phyloP scores from a whole-genome alignment of 257 asterid species.

The Nicotiana attenuata region DNA sequence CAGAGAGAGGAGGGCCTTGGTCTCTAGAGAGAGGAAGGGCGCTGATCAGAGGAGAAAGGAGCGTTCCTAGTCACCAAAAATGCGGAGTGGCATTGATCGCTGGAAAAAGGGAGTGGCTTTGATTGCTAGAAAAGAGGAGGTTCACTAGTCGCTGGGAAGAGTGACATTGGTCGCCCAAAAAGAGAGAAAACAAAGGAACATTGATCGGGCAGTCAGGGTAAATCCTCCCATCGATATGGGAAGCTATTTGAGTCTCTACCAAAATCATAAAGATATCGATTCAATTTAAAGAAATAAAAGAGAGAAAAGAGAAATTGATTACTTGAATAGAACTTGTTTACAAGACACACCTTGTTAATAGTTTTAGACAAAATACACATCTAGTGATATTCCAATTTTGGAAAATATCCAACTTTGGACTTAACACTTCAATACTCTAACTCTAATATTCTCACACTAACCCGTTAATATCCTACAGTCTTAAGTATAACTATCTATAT shows the following conservation, averaged over 20 bases:
- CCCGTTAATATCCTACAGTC: background rate
- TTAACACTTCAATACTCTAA: background rate
- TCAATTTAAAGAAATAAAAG: background rate
- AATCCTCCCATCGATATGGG: no score
- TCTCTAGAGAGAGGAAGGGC: no score
- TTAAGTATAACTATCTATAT: background rate
- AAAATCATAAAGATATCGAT: background rate
- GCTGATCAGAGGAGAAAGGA: no score
- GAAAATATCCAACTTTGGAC: background rate
- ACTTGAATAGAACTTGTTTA: background rate
- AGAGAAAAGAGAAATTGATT: background rate
- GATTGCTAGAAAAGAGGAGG: no score
- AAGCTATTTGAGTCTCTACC: background rate
- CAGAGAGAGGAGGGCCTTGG: no score
- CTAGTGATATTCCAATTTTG: background rate
- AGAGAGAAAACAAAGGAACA: no score
- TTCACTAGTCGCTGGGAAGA: no score
- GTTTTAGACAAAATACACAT: background rate
- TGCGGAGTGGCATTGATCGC: no score
- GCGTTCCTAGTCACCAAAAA: no score
- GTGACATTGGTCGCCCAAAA: no score
- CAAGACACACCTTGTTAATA: background rate
- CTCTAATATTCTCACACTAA: background rate
- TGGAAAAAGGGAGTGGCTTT: no score
- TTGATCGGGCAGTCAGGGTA: no score